phyloP scores from a whole-genome alignment of 768 basidiomycete species.

The Termitomyces sp. region DNA sequence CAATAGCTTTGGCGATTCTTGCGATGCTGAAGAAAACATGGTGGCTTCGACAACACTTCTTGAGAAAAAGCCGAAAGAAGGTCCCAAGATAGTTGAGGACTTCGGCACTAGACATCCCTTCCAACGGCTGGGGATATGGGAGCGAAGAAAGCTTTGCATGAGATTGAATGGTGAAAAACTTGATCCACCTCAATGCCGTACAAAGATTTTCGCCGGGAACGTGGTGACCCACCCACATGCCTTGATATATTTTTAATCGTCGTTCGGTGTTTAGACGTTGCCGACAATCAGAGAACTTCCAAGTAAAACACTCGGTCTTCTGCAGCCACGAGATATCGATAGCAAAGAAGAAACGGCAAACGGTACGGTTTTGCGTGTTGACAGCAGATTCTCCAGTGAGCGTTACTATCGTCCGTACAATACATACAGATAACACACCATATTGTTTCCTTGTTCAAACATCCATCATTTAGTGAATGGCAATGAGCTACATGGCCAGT shows the following conservation, averaged over 20 bases:
- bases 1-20: constrained; percentile 51
- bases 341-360: constrained; percentile 12
- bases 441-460: not conserved
- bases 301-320: constrained; percentile 16
- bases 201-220: not conserved
- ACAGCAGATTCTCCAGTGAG: not conserved
- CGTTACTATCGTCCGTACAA: not conserved
- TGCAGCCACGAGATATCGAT: not conserved
- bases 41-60: constrained; percentile 47
- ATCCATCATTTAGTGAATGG: not conserved
- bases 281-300: not conserved
- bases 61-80: constrained; percentile 45
- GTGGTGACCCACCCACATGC: no score
- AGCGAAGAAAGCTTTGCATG: constrained; percentile 36
- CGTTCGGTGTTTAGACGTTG: constrained; percentile 1
- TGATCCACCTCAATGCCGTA: not conserved
- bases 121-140: no score
- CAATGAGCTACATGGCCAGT: not conserved
- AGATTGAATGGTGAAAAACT: constrained; percentile 17
- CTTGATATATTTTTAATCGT: constrained; percentile 19
- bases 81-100: constrained; percentile 46
- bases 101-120: constrained; percentile 37
- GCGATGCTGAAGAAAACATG: constrained; percentile 80
- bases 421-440: not conserved
- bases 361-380: constrained; percentile 15